Evolutionary conservation across 2,329 filamentous ascomycete species (phyloP).

Genomic region (Rhytidhysteron rufulum): DNA sequence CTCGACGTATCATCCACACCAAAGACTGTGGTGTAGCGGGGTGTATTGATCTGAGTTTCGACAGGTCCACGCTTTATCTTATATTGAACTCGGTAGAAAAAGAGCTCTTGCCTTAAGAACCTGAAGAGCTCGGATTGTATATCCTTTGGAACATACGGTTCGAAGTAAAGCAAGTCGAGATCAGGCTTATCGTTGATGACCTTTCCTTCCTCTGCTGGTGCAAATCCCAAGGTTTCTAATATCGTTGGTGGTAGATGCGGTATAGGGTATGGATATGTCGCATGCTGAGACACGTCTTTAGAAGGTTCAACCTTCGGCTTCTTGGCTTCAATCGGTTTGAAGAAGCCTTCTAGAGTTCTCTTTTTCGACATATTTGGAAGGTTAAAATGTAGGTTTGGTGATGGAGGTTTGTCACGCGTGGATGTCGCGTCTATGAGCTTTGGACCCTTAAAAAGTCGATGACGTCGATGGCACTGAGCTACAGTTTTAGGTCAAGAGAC

Average conservation of each 20-base stretch:
- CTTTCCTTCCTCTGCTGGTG: conserved; percentile 51
- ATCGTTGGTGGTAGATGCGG: conserved; percentile 45
- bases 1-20: conserved; percentile 60
- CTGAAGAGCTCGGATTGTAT: conserved; percentile 60
- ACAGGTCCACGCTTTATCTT: conserved; percentile 63
- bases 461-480: background rate
- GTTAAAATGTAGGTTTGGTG: background rate
- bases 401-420: background rate
- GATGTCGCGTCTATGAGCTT: background rate
- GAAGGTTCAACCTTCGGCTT: conserved; percentile 34
- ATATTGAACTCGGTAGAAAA: conserved; percentile 74
- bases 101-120: conserved; percentile 66
- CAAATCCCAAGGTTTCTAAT: conserved; percentile 37
- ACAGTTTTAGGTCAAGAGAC: background rate
- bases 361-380: conserved; percentile 39
- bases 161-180: conserved; percentile 70
- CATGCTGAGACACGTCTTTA: conserved; percentile 38
- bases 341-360: conserved; percentile 68
- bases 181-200: conserved; percentile 64
- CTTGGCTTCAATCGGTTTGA: conserved; percentile 47
- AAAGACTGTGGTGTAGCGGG: conserved; percentile 60
- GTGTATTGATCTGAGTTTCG: conserved; percentile 60
- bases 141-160: conserved; percentile 63
- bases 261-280: conserved; percentile 52
- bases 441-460: conserved; percentile 1